Conservation (phyloP, 768 basidiomycete species). For the Sporobolomyces pararoseus region DNA sequence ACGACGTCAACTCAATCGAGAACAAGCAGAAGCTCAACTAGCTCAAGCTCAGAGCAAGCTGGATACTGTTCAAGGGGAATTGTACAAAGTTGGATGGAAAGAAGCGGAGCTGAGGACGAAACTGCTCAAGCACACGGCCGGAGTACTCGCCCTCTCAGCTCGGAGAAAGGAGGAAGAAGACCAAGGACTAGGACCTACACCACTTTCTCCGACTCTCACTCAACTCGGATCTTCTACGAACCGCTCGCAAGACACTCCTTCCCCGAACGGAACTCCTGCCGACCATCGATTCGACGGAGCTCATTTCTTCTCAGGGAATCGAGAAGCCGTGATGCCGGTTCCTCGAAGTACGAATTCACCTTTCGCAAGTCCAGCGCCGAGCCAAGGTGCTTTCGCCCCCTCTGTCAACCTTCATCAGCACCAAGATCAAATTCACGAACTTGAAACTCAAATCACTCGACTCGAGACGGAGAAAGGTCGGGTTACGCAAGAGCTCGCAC, state of each 20-base stretch:
- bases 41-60: conserved; percentile 70
- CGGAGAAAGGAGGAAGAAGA: conserved; percentile 58
- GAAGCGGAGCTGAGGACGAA: conserved; percentile 61
- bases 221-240: neutral
- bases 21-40: conserved; percentile 61
- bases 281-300: conserved; percentile 63
- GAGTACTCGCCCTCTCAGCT: conserved; percentile 69
- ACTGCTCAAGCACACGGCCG: conserved; percentile 76
- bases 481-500: neutral
- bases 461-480: conserved; percentile 15
- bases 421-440: conserved; percentile 44
- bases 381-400: conserved; percentile 24
- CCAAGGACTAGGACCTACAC: neutral
- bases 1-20: conserved; percentile 55
- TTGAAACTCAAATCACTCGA: conserved; percentile 63
- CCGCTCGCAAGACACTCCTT: neutral
- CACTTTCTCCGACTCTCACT: neutral
- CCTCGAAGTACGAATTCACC: neutral
- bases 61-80: conserved; percentile 65
- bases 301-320: conserved; percentile 79
- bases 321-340: conserved; percentile 60
- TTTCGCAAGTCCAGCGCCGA: conserved; percentile 51
- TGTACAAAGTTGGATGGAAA: conserved; percentile 65
- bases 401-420: neutral
- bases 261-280: conserved; percentile 29